Percentiles rank a stretch among this genome's conserved stretches.
Conservation (phyloP, 2,329 filamentous ascomycete genomes). For the Celoporthe dispersa region DNA sequence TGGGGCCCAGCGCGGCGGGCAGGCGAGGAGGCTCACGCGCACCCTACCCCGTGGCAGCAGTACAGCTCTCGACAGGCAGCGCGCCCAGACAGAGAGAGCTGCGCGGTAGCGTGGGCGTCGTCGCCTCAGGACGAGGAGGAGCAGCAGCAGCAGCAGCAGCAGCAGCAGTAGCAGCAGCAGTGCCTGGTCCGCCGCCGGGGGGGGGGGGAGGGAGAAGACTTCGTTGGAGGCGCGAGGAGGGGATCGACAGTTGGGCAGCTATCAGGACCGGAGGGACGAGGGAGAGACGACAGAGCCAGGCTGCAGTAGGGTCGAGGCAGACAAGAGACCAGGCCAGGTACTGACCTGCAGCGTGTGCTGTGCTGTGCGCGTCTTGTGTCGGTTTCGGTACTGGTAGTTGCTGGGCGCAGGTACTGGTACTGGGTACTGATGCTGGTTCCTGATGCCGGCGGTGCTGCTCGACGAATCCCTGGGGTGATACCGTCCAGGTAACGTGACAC, state of each 20-base stretch:
- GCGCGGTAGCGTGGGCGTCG: neutral
- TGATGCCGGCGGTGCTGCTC: neutral
- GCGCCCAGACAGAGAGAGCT: neutral
- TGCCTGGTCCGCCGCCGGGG: neutral
- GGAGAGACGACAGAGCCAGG: neutral
- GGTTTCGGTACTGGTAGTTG: neutral
- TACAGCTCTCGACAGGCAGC: neutral
- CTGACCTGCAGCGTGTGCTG: neutral
- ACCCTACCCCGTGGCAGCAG: neutral
- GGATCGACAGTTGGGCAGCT: conserved; percentile 45
- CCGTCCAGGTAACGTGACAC: conserved; percentile 12
- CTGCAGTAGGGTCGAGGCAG: neutral
- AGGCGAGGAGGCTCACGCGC: neutral
- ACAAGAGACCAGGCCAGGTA: neutral
- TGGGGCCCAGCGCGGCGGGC: neutral
- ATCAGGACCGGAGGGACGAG: conserved; percentile 27
- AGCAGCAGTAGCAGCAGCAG: neutral
- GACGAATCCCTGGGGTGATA: conserved; percentile 1
- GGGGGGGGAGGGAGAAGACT: conserved; percentile 16
- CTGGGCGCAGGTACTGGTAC: neutral
- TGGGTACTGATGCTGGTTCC: neutral
- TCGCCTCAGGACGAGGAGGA: neutral
- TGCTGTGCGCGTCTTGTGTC: neutral
- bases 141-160: too few relatives aligned
- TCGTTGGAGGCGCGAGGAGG: conserved; percentile 31